These are phyloP conservation scores for Sordariomycetes sp. DNA, from an alignment of 2,329 filamentous ascomycete species.

Conservation along the genomic window DNA sequence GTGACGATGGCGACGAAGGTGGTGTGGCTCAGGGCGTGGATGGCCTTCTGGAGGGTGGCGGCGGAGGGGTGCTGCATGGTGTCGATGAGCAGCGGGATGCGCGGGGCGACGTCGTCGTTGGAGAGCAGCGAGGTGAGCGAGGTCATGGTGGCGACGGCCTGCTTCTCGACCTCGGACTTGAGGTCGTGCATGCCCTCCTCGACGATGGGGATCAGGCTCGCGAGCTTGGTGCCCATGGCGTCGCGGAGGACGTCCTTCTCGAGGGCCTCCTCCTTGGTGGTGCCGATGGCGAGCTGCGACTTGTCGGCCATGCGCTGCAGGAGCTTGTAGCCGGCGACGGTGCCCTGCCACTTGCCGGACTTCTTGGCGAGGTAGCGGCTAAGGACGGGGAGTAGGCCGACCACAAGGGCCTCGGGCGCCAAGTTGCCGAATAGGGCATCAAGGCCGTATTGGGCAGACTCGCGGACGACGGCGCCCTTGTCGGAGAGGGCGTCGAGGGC, in stretches of 20 bases:
- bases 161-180: slow-evolving; percentile 80
- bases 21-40: slow-evolving; percentile 91
- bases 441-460: slow-evolving; percentile 87
- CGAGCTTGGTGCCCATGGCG: slow-evolving; percentile 79
- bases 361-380: slow-evolving; percentile 67
- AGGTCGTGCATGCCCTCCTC: slow-evolving; percentile 94
- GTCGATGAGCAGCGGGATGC: slow-evolving; percentile 85
- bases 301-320: slow-evolving; percentile 93
- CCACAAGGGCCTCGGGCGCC: slow-evolving; percentile 71
- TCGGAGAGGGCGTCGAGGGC: slow-evolving; percentile 82
- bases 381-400: slow-evolving; percentile 70
- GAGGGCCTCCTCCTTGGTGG: slow-evolving; percentile 69
- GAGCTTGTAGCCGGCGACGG: slow-evolving; percentile 73
- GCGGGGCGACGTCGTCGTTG: slow-evolving; percentile 91
- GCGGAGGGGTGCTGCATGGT: slow-evolving; percentile 91
- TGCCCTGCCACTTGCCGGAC: slow-evolving; percentile 95
- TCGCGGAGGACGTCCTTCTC: slow-evolving; percentile 86
- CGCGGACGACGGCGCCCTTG: slow-evolving; percentile 79
- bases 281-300: slow-evolving; percentile 72
- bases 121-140: slow-evolving; percentile 80
- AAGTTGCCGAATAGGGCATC: slow-evolving; percentile 78
- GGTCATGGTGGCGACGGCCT: slow-evolving; percentile 85
- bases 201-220: slow-evolving; percentile 79
- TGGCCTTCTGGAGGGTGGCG: slow-evolving; percentile 85
- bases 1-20: slow-evolving; percentile 98